These are phyloP conservation scores for Exserohilum rostratum DNA, from an alignment of 2,329 filamentous ascomycete species.

Conservation along the genomic window DNA sequence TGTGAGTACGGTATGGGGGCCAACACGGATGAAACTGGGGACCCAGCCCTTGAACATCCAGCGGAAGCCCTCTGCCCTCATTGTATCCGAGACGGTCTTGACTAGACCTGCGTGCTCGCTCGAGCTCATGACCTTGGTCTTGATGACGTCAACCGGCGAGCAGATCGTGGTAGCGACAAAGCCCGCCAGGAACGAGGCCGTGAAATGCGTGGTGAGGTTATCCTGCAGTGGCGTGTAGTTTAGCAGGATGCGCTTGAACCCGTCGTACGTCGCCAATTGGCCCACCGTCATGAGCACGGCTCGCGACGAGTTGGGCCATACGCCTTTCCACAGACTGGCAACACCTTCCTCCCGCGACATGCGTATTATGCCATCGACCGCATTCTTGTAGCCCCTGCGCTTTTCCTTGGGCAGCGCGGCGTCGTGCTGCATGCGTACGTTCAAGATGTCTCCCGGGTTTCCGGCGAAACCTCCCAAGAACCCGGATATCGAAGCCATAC, in stretches of 20 bases:
- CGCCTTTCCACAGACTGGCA: slow-evolving; percentile 78
- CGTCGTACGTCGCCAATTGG: slow-evolving; percentile 84
- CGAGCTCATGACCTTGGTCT: slow-evolving; percentile 84
- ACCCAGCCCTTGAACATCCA: slow-evolving; percentile 95
- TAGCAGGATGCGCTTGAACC: slow-evolving; percentile 75
- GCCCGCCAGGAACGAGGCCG: slow-evolving; percentile 76
- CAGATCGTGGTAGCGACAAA: slow-evolving; percentile 85
- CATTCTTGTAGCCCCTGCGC: slow-evolving; percentile 87
- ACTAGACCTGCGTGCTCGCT: slow-evolving; percentile 61
- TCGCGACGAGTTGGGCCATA: slow-evolving; percentile 80
- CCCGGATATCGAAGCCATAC: slow-evolving; percentile 81
- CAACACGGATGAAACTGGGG: slow-evolving; percentile 72
- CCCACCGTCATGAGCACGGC: slow-evolving; percentile 87
- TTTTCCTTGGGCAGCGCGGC: slow-evolving; percentile 74
- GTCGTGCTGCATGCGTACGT: slow-evolving; percentile 98
- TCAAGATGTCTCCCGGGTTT: slow-evolving; percentile 94
- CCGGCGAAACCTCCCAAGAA: slow-evolving; percentile 88
- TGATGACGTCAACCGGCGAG: slow-evolving; percentile 86
- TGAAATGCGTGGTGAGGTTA: slow-evolving; percentile 77
- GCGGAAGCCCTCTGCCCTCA: slow-evolving; percentile 70
- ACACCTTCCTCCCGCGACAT: slow-evolving; percentile 88
- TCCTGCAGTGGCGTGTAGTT: slow-evolving; percentile 69
- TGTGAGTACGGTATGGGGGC: slow-evolving; percentile 82
- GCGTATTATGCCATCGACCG: slow-evolving; percentile 80
- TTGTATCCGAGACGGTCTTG: slow-evolving; percentile 69